These are phyloP conservation scores for Ceratocystis alfenasii DNA, from an alignment of 2,329 filamentous ascomycete genomes.

Conservation along the genomic window DNA sequence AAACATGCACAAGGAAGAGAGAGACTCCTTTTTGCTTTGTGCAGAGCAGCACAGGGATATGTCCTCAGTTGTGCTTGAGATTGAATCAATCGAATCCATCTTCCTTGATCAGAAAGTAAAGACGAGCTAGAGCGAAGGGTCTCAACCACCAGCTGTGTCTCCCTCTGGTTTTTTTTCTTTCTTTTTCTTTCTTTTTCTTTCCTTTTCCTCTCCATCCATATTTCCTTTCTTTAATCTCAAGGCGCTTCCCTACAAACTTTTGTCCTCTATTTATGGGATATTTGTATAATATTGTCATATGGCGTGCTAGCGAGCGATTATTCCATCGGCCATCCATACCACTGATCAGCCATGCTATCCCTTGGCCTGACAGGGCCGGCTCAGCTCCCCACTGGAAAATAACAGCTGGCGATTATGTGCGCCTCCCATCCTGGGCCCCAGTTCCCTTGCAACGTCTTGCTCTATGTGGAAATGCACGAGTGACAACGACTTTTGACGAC, in stretches of 20 bases:
- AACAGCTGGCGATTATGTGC: not conserved
- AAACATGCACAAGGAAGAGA: too few relatives aligned
- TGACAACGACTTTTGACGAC: not conserved
- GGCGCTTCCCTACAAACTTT: not conserved
- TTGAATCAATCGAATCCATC: too few relatives aligned
- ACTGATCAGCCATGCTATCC: constrained; percentile 5
- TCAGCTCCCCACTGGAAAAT: not conserved
- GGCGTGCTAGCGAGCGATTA: constrained; percentile 9
- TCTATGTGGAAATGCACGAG: not conserved
- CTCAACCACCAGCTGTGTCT: not conserved
- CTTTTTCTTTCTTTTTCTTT: not conserved
- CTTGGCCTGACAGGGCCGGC: not conserved
- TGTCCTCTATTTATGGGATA: not conserved
- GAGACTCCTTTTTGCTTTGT: too few relatives aligned
- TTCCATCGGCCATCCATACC: constrained; percentile 15
- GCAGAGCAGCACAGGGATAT: too few relatives aligned
- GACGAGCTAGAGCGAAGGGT: too few relatives aligned
- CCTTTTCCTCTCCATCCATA: not conserved
- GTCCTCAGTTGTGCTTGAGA: too few relatives aligned
- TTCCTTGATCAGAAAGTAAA: too few relatives aligned
- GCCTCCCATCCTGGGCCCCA: not conserved
- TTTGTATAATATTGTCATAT: not conserved
- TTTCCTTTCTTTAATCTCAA: not conserved
- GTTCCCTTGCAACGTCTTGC: not conserved
- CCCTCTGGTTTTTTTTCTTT: not conserved